phyloP scores from a whole-genome alignment of 2,329 filamentous ascomycete species.

The Harringtonia lauricola region DNA sequence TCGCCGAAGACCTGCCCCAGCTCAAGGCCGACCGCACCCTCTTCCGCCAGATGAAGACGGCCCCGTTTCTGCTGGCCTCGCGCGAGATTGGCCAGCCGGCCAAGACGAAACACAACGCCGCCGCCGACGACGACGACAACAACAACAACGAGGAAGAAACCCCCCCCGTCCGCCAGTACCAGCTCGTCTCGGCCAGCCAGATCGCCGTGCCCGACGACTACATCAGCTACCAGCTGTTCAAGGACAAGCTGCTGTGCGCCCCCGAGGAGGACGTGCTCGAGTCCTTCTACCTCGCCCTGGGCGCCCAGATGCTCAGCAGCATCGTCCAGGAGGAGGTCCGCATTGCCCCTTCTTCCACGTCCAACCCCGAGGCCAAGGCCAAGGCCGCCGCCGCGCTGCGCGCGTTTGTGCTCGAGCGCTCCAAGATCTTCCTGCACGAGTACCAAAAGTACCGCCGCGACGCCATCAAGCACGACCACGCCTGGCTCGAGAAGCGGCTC shows the following conservation, averaged over 20 bases:
- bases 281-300: slow-evolving; percentile 71
- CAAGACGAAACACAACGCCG: slow-evolving; percentile 20
- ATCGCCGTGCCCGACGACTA: slow-evolving; percentile 82
- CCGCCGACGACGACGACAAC: slow-evolving; percentile 27
- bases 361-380: slow-evolving; percentile 47
- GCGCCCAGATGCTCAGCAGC: slow-evolving; percentile 63
- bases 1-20: slow-evolving; percentile 60
- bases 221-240: slow-evolving; percentile 80
- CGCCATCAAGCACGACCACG: slow-evolving; percentile 72
- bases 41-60: slow-evolving; percentile 62
- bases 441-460: slow-evolving; percentile 59
- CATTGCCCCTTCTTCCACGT: slow-evolving; percentile 42
- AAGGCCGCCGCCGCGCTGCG: slow-evolving; percentile 57
- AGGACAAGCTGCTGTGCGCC: slow-evolving; percentile 69
- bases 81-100: slow-evolving; percentile 49
- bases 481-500: slow-evolving; percentile 84
- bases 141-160: slow-evolving; percentile 46
- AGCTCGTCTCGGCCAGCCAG: slow-evolving; percentile 58
- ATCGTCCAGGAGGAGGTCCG: slow-evolving; percentile 69
- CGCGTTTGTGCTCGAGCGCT: slow-evolving; percentile 76
- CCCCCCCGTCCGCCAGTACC: slow-evolving; percentile 62
- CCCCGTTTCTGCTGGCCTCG: slow-evolving; percentile 74
- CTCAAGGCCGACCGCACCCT: slow-evolving; percentile 72
- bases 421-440: slow-evolving; percentile 80
- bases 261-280: slow-evolving; percentile 86